These are phyloP conservation scores for Erucastrum elatum DNA, from an alignment of 345 rosid species.

Conservation along the genomic window DNA sequence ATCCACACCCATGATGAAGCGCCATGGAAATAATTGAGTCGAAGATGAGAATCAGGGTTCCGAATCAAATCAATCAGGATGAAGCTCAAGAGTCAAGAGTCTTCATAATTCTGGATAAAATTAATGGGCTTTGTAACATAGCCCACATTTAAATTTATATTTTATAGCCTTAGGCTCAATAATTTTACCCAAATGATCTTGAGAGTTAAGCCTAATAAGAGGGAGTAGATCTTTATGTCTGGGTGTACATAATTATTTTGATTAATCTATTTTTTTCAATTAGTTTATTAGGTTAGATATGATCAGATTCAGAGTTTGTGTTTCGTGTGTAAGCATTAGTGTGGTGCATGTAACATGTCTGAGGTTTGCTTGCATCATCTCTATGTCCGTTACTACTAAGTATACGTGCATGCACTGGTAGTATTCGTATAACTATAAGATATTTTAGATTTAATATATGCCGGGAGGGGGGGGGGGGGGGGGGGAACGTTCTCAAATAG, in stretches of 20 bases:
- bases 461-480: no score
- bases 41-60: not conserved
- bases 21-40: conserved; percentile 39
- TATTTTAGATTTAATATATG: not conserved
- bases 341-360: not conserved
- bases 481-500: not conserved
- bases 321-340: not conserved
- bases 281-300: not conserved
- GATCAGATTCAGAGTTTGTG: not conserved
- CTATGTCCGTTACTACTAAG: not conserved
- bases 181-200: no score
- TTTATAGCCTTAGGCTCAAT: not conserved
- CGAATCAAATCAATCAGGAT: not conserved
- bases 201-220: no score
- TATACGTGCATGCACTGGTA: not conserved
- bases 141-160: not conserved
- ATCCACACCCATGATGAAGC: conserved; percentile 40
- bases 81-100: not conserved
- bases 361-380: not conserved
- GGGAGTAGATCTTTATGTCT: no score
- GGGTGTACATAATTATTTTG: not conserved
- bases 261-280: not conserved
- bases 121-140: conserved; percentile 1
- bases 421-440: not conserved
- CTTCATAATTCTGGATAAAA: not conserved